These are phyloP conservation scores for Salix koriyanagi DNA, from an alignment of 345 rosid species.

Conservation along the genomic window DNA sequence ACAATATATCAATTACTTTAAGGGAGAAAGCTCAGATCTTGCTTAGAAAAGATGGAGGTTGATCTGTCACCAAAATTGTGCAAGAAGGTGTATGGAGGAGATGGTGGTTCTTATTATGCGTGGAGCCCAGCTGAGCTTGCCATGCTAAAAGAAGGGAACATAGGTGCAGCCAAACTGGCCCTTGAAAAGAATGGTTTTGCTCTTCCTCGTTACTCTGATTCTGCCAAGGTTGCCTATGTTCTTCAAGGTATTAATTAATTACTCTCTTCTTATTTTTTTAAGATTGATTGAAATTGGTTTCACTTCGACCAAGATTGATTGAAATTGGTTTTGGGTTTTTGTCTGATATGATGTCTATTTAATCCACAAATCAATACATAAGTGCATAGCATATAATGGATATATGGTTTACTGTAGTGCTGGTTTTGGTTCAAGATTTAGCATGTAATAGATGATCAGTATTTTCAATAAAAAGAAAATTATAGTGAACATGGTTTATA, in stretches of 20 bases:
- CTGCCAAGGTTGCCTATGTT: slow-evolving; percentile 82
- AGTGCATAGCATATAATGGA: no score
- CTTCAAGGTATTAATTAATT: slow-evolving; percentile 55
- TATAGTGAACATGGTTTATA: no score
- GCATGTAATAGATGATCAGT: no score
- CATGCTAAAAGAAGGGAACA: slow-evolving; percentile 67
- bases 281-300: no score
- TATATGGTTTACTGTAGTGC: no score
- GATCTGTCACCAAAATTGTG: slow-evolving; percentile 74
- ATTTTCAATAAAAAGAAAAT: no score
- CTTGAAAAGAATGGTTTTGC: slow-evolving; percentile 81
- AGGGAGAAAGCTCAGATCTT: neutral
- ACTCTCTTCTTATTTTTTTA: no score
- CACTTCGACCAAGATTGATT: no score
- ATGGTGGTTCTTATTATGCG: slow-evolving; percentile 72
- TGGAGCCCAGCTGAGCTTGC: slow-evolving; percentile 81
- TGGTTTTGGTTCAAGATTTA: no score
- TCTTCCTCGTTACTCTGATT: slow-evolving; percentile 84
- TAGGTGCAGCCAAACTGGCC: slow-evolving; percentile 84
- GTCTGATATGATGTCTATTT: no score
- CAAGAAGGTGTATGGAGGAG: slow-evolving; percentile 59
- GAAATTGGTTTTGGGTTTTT: no score
- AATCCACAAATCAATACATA: no score
- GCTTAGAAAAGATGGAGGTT: slow-evolving; percentile 48
- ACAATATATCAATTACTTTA: neutral